Evolutionary conservation across 345 rosid genomes (phyloP).

Genomic region (Arabidopsis suecica): DNA sequence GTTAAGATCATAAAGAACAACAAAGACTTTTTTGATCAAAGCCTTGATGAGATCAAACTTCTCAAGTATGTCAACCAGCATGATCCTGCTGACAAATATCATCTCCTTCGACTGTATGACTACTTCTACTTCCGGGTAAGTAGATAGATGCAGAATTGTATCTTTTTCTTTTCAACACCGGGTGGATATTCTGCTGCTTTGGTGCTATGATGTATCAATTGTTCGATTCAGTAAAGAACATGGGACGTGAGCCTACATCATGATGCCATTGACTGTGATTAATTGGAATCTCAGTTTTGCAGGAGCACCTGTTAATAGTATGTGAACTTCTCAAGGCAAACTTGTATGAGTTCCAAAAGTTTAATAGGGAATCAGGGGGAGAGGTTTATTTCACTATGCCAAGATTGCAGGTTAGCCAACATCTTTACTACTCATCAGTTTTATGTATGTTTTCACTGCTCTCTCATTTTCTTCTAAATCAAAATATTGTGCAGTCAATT

Average conservation of each 20-base stretch:
- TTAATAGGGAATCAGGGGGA: slow-evolving; percentile 97
- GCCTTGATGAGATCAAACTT: slow-evolving; percentile 98
- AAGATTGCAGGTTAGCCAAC: slow-evolving; percentile 80
- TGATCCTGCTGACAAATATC: slow-evolving; percentile 96
- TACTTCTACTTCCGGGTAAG: slow-evolving; percentile 95
- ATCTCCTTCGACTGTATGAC: slow-evolving; percentile 90
- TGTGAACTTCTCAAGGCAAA: slow-evolving; percentile 99
- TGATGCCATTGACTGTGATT: slow-evolving; percentile 10
- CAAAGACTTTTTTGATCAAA: slow-evolving; percentile 98
- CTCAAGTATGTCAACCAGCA: slow-evolving; percentile 96
- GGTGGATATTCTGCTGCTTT: slow-evolving; percentile 14
- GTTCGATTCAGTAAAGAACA: slow-evolving; percentile 13
- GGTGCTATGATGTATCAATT: slow-evolving; percentile 12
- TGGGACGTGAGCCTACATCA: slow-evolving; percentile 7
- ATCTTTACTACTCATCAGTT: slow-evolving; percentile 35
- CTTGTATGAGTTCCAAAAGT: slow-evolving; percentile 94
- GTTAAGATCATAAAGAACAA: slow-evolving; percentile 96
- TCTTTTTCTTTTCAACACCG: slow-evolving; percentile 5
- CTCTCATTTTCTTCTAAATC: slow-evolving; percentile 38
- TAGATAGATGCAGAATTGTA: slow-evolving; percentile 25
- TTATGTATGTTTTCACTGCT: slow-evolving; percentile 25
- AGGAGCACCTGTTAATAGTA: slow-evolving; percentile 96
- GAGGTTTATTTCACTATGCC: slow-evolving; percentile 99
- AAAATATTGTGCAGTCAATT: slow-evolving; percentile 72
- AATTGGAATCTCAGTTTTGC: slow-evolving; percentile 33